These are phyloP conservation scores for Gymnopilus junonius DNA, from an alignment of 768 basidiomycete genomes.

Conservation along the genomic window DNA sequence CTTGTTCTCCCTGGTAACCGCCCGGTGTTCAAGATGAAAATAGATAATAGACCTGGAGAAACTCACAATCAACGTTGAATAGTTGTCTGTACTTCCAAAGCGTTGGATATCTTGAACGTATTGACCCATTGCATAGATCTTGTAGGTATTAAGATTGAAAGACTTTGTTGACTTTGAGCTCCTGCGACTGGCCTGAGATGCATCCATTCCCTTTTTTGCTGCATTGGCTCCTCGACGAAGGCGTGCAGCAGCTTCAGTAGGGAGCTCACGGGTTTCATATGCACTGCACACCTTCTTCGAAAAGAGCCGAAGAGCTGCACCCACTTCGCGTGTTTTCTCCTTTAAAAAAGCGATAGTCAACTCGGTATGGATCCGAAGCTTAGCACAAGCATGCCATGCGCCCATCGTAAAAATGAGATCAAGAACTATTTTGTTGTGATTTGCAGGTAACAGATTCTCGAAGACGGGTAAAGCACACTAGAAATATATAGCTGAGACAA, in stretches of 20 bases:
- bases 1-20: slow-evolving; percentile 12
- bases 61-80: slow-evolving; percentile 39
- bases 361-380: slow-evolving; percentile 18
- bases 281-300: background rate
- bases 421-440: slow-evolving; percentile 16
- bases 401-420: slow-evolving; percentile 11
- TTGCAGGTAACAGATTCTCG: slow-evolving; percentile 31
- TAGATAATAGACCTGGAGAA: background rate
- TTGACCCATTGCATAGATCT: slow-evolving; percentile 38
- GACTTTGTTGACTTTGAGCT: background rate
- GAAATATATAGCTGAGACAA: no score
- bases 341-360: background rate
- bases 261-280: slow-evolving; percentile 10
- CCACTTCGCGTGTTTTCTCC: background rate
- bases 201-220: background rate
- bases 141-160: slow-evolving; percentile 36
- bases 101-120: slow-evolving; percentile 26
- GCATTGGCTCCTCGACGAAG: background rate
- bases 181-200: background rate
- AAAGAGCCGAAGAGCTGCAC: slow-evolving; percentile 5
- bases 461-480: slow-evolving; percentile 40
- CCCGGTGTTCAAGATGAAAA: background rate
- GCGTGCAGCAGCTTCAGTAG: slow-evolving; percentile 14
- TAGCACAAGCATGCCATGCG: slow-evolving; percentile 15
- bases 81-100: slow-evolving; percentile 40